A percentile compares a stretch with the other conserved stretches of the same genome.
These are phyloP conservation scores for Fusarium sp. DNA, from an alignment of 2,329 filamentous ascomycete species.

Conservation along the genomic window DNA sequence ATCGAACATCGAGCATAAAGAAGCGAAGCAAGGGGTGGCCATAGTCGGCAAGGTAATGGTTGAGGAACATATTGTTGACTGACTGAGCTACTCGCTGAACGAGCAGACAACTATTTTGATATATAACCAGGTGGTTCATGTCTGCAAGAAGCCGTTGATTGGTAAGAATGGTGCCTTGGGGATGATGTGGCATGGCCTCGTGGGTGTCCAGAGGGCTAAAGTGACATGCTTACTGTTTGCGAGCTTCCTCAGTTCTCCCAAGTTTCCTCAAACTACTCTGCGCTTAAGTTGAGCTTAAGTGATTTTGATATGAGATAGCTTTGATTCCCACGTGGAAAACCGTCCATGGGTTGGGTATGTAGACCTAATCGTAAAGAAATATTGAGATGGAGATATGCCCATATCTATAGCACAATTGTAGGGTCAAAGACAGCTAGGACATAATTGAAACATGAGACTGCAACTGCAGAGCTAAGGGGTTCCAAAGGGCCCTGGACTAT, in stretches of 20 bases:
- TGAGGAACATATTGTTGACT: not conserved
- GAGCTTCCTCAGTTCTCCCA: not conserved
- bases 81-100: conserved; percentile 34
- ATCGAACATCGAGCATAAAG: conserved; percentile 20
- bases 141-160: not conserved
- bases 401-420: not conserved
- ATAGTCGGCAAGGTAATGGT: conserved; percentile 24
- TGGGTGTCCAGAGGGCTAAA: conserved; percentile 16
- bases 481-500: not conserved
- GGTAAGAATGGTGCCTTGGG: not conserved
- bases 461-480: not conserved
- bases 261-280: not conserved
- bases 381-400: not conserved
- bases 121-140: not conserved
- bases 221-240: not conserved
- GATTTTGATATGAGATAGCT: not conserved
- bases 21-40: conserved; percentile 23
- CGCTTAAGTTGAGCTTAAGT: not conserved
- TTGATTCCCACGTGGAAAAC: not conserved
- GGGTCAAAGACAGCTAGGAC: not conserved
- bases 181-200: not conserved
- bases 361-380: not conserved
- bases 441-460: not conserved
- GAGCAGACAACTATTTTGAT: not conserved
- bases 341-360: not conserved